Percentiles rank a stretch among this genome's conserved stretches.
Conservation (phyloP, 2,329 filamentous ascomycete species). For the Amylocarpus encephaloides region DNA sequence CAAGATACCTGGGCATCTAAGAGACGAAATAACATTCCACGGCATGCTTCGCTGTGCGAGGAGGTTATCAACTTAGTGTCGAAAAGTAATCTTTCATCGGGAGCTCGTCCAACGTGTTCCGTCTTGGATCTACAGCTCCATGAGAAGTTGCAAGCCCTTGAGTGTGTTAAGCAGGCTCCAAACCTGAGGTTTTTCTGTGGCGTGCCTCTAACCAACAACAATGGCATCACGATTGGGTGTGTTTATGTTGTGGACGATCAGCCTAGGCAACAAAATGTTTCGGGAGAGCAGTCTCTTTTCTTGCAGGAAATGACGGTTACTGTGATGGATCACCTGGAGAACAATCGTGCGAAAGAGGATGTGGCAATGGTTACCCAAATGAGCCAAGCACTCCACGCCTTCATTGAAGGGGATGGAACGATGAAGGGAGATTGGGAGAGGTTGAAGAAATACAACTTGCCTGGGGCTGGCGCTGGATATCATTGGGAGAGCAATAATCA, state of each 20-base stretch:
- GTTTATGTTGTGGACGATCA: conserved; percentile 47
- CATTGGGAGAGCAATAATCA: conserved; percentile 20
- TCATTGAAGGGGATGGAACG: conserved; percentile 39
- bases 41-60: conserved; percentile 22
- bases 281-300: conserved; percentile 43
- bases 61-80: conserved; percentile 19
- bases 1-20: conserved; percentile 17
- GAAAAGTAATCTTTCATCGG: conserved; percentile 11
- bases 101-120: conserved; percentile 16
- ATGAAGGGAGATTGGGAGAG: conserved; percentile 25
- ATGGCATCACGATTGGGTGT: conserved; percentile 25
- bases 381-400: conserved; percentile 45
- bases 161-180: conserved; percentile 19
- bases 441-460: conserved; percentile 20
- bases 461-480: conserved; percentile 19
- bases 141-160: conserved; percentile 13
- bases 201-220: conserved; percentile 22
- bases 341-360: conserved; percentile 44
- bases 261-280: conserved; percentile 44
- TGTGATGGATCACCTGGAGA: conserved; percentile 56
- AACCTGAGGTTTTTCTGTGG: conserved; percentile 24
- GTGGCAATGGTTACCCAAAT: conserved; percentile 46
- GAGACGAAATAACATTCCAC: conserved; percentile 17
- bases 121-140: conserved; percentile 18
- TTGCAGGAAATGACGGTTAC: conserved; percentile 50